A percentile compares a stretch with the other conserved stretches of the same genome.
phyloP scores from a whole-genome alignment of 2,329 filamentous ascomycete genomes.

The Dactylellina cionopaga region DNA sequence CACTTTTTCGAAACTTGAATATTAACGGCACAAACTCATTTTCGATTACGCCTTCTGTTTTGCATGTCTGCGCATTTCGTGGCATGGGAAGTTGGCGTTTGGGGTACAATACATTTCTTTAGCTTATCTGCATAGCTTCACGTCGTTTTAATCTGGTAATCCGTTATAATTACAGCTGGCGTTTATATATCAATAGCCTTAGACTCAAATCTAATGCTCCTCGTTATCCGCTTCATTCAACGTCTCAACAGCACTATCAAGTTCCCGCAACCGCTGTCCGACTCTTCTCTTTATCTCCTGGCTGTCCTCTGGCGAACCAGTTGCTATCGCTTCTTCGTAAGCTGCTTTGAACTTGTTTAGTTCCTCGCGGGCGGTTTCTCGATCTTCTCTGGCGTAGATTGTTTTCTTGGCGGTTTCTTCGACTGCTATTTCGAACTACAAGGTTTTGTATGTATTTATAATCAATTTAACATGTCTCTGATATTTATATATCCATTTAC shows the following conservation, averaged over 20 bases:
- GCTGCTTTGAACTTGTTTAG: conserved; percentile 64
- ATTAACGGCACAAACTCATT: background rate
- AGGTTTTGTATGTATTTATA: no score
- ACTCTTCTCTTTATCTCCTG: conserved; percentile 66
- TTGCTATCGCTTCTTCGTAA: conserved; percentile 63
- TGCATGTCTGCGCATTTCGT: background rate
- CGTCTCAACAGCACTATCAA: conserved; percentile 65
- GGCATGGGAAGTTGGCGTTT: background rate
- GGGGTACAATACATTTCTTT: background rate
- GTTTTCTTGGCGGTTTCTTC: conserved; percentile 65
- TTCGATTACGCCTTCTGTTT: background rate
- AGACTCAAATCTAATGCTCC: conserved; percentile 59
- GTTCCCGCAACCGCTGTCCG: conserved; percentile 66
- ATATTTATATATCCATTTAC: background rate
- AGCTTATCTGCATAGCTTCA: background rate
- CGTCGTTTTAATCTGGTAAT: background rate
- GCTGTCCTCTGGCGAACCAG: conserved; percentile 61
- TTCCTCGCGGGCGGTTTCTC: conserved; percentile 67
- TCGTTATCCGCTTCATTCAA: conserved; percentile 66
- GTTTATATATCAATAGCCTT: background rate
- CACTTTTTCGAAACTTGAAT: background rate
- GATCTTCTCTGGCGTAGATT: conserved; percentile 68
- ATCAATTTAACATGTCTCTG: background rate
- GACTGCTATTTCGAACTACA: conserved; percentile 65
- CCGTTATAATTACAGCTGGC: background rate